Base-by-base conservation (phyloP, 2,329 filamentous ascomycete species). In the Verticillium isaacii region DNA sequence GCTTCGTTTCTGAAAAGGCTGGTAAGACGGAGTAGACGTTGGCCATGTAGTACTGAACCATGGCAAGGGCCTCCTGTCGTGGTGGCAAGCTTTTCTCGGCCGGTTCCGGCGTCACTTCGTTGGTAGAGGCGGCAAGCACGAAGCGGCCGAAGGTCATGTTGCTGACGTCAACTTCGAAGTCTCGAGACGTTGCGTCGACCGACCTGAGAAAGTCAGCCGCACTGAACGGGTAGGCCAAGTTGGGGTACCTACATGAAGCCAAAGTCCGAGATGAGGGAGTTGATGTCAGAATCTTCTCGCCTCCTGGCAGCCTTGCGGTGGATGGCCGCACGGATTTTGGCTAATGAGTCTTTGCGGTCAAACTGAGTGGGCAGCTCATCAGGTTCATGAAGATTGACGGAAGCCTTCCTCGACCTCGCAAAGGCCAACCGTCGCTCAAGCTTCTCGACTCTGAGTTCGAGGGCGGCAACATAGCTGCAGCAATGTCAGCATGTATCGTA, bases 61-160 rank as follows among this genome's bases (percentile, higher is more conserved):
- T 81, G 4, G 83, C 79, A 9, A 87, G 85, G 2, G 91, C 88
- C 32, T 84, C 81, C 67, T 90, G 85, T 65, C 90, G 85, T 3
- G 89, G 79, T 23, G 93, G 93, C n/a, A 96, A 77, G n/a, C 75
- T 77, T 59, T 82, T 80, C 63, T 86, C 83, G 36, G 81, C 76
- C 3, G 83, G 82, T 56, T 85, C 82, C 5, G 91, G 90, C 25
- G 96, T 77, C 8, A 85, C 80, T 69, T 93, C 88, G 67, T 92
- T 91, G 11, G 86, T 86, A 41, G 91, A 88, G 6, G 94, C 90
- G n/a, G 91, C 91, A 32, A 97, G 78, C 29, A 97, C 90, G 23
- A 98, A 83, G 39, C 92, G 89, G 32, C 93, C 92, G 81, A 97
- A 97, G 0, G 93, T 97, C 85, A 97, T 96, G 69, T 92, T 92